Conservation (phyloP, 441 rosid species). For the Codiaeum variegatum region DNA sequence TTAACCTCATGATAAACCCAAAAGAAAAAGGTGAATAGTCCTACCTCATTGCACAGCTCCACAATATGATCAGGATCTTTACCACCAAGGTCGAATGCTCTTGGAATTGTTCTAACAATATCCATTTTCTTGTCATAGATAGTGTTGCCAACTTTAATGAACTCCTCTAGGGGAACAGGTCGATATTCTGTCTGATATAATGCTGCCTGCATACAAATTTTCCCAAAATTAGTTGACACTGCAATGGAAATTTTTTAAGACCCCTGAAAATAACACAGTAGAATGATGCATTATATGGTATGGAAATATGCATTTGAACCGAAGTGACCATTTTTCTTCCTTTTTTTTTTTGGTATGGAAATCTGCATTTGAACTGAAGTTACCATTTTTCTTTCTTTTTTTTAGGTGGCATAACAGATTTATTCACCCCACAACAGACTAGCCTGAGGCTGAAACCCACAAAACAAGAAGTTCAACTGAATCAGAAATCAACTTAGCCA, state of each 20-base stretch:
- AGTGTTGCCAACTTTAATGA: slow-evolving; percentile 81
- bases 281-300: background rate
- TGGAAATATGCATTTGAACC: background rate
- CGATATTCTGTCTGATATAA: slow-evolving; percentile 90
- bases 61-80: slow-evolving; percentile 97
- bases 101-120: slow-evolving; percentile 66
- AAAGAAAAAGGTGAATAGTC: slow-evolving; percentile 15
- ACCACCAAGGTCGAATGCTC: slow-evolving; percentile 69
- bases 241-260: background rate
- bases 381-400: background rate
- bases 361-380: background rate
- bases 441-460: background rate
- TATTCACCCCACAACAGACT: background rate
- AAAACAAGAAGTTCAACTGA: background rate
- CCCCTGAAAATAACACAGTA: background rate
- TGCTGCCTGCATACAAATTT: slow-evolving; percentile 66
- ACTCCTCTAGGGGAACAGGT: slow-evolving; percentile 94
- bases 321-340: background rate
- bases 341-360: background rate
- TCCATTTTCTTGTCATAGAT: slow-evolving; percentile 85
- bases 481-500: background rate
- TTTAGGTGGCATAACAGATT: background rate
- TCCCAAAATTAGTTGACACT: slow-evolving; percentile 5
- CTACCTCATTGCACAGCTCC: slow-evolving; percentile 91
- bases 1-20: background rate